A percentile compares a stretch with the other conserved stretches of the same genome.
Evolutionary conservation across 2,329 filamentous ascomycete species (phyloP).

Genomic region (Neonectria sp.): DNA sequence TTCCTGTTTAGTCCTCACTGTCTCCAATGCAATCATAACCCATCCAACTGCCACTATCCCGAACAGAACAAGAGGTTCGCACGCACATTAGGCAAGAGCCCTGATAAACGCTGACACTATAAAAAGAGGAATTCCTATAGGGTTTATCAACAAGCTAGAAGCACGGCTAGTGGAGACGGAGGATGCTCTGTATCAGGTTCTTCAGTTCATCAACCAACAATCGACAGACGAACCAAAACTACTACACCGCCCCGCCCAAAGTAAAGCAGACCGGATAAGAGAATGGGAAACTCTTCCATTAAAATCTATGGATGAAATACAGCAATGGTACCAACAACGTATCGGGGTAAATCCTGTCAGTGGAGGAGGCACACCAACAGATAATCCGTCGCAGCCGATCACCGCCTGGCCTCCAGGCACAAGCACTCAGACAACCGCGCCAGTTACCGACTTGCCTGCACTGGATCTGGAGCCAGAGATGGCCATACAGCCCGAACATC

Average conservation of each 20-base stretch:
- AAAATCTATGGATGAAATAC: slow-evolving; percentile 31
- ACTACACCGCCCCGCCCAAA: slow-evolving; percentile 32
- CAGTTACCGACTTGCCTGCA: neutral
- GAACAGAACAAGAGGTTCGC: slow-evolving; percentile 52
- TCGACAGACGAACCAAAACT: slow-evolving; percentile 5
- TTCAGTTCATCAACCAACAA: slow-evolving; percentile 33
- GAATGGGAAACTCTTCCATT: slow-evolving; percentile 50
- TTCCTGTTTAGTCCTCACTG: slow-evolving; percentile 46
- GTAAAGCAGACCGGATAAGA: slow-evolving; percentile 47
- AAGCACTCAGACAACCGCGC: neutral
- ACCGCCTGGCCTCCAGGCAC: neutral
- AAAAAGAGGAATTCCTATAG: slow-evolving; percentile 53
- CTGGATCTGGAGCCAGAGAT: neutral
- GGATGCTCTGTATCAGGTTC: slow-evolving; percentile 45
- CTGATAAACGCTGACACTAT: neutral
- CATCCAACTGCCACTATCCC: slow-evolving; percentile 51
- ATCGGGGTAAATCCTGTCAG: neutral
- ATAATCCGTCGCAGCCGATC: neutral
- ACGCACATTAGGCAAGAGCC: neutral
- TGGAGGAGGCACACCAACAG: neutral
- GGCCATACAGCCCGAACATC: neutral
- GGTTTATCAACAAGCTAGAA: slow-evolving; percentile 58
- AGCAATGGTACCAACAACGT: slow-evolving; percentile 41
- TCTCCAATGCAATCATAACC: slow-evolving; percentile 49
- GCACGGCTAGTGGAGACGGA: slow-evolving; percentile 53